Evolutionary conservation across 768 basidiomycete genomes (phyloP).

Genomic region (Fibroporia radiculosa): DNA sequence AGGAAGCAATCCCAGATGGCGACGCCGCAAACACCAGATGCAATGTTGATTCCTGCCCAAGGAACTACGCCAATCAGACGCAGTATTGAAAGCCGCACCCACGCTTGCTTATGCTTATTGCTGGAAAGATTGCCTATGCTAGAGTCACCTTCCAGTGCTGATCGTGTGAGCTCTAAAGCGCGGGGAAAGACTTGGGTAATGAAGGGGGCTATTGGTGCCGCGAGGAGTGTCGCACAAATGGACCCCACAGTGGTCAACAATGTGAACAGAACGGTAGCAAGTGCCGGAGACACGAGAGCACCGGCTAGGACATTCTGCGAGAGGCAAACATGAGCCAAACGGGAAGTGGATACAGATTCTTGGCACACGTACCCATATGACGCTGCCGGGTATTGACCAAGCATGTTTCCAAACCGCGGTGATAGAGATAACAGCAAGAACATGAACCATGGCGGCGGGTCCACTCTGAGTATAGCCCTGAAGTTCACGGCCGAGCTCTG

Average conservation of each 20-base stretch:
- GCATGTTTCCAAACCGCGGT: conserved; percentile 94
- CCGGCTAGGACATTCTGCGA: conserved; percentile 83
- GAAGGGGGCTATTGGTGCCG: conserved; percentile 79
- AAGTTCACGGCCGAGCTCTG: conserved; percentile 66
- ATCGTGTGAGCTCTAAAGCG: conserved; percentile 78
- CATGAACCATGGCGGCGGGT: conserved; percentile 56
- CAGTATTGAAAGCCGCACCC: conserved; percentile 84
- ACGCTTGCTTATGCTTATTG: conserved; percentile 35
- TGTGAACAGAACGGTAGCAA: conserved; percentile 77
- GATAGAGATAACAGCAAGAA: conserved; percentile 74
- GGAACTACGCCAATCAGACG: conserved; percentile 90
- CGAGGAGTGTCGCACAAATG: conserved; percentile 68
- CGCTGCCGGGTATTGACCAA: conserved; percentile 94
- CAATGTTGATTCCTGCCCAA: conserved; percentile 96
- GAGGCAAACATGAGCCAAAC: conserved; percentile 3
- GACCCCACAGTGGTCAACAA: conserved; percentile 85
- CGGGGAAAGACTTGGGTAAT: conserved; percentile 76
- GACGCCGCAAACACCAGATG: conserved; percentile 88
- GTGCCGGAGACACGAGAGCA: conserved; percentile 74
- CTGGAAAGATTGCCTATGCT: conserved; percentile 26
- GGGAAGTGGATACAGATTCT: conserved; percentile 10
- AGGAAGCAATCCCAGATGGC: conserved; percentile 65
- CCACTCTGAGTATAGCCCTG: conserved; percentile 76
- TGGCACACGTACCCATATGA: conserved; percentile 69
- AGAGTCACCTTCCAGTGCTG: conserved; percentile 65